These are phyloP conservation scores for Enterospora canceri DNA, from an alignment of 371 early-diverging fungal species.

Conservation along the genomic window DNA sequence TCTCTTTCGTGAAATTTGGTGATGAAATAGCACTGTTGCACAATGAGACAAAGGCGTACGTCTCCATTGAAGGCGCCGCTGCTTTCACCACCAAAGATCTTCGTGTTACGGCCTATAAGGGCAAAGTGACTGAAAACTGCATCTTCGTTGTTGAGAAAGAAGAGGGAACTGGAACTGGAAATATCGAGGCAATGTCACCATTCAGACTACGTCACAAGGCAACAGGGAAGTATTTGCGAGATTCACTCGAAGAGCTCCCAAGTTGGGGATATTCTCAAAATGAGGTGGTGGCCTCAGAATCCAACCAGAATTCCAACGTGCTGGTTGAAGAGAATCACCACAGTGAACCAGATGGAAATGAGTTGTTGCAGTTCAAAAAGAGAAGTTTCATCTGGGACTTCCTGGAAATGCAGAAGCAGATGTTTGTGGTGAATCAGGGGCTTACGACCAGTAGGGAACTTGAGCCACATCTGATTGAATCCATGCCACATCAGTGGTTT, in stretches of 20 bases:
- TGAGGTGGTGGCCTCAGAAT: conserved; percentile 70
- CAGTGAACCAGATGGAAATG: conserved; percentile 7
- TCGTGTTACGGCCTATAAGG: conserved; percentile 48
- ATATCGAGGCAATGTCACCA: conserved; percentile 60
- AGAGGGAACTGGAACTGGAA: conserved; percentile 14
- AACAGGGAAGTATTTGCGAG: conserved; percentile 70
- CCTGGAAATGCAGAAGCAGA: conserved; percentile 78
- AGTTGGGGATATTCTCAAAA: conserved; percentile 93
- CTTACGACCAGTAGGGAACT: conserved; percentile 84
- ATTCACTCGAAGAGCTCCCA: conserved; percentile 69
- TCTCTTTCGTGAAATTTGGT: conserved; percentile 18
- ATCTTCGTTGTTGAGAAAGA: conserved; percentile 36
- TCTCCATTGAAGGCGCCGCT: conserved; percentile 68
- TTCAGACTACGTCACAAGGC: conserved; percentile 69
- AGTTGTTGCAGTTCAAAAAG: conserved; percentile 55
- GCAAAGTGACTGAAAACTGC: conserved; percentile 43
- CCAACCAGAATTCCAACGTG: conserved; percentile 48
- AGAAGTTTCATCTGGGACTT: conserved; percentile 71
- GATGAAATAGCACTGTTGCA: conserved; percentile 54
- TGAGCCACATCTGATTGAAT: conserved; percentile 69
- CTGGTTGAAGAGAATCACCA: conserved; percentile 15
- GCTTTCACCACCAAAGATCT: conserved; percentile 60
- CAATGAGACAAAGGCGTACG: conserved; percentile 58
- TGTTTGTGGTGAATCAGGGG: conserved; percentile 92
- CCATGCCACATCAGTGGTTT: conserved; percentile 82